These are phyloP conservation scores for Corynespora cassiicola DNA, from an alignment of 2,329 filamentous ascomycete species.

Conservation along the genomic window DNA sequence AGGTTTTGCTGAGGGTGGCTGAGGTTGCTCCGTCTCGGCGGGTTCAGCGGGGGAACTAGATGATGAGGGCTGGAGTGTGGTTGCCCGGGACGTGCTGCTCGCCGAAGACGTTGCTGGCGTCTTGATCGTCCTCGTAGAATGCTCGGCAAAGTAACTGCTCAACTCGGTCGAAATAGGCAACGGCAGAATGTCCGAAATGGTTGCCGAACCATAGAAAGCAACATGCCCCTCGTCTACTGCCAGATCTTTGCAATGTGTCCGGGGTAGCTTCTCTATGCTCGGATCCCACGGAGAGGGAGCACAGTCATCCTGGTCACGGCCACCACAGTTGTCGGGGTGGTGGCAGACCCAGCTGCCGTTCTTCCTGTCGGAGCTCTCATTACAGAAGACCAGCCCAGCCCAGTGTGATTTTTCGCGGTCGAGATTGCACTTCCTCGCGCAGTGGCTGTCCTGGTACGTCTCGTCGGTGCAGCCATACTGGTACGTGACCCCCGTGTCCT, in stretches of 20 bases:
- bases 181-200: conserved; percentile 6
- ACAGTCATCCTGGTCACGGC: not conserved
- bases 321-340: conserved; percentile 24
- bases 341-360: conserved; percentile 26
- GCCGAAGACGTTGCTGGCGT: not conserved
- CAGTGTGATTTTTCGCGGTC: conserved; percentile 17
- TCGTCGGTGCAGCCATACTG: conserved; percentile 28
- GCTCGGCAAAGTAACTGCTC: conserved; percentile 10
- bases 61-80: not conserved
- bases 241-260: conserved; percentile 11
- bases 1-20: not conserved
- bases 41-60: not conserved
- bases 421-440: conserved; percentile 24
- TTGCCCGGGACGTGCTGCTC: not conserved
- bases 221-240: conserved; percentile 3
- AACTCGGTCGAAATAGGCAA: conserved; percentile 7
- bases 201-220: conserved; percentile 8
- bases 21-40: not conserved
- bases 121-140: conserved; percentile 5
- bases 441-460: conserved; percentile 15
- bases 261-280: conserved; percentile 7
- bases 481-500: conserved; percentile 17
- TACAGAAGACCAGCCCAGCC: conserved; percentile 22
- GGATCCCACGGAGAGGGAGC: conserved; percentile 11
- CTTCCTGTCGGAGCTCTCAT: conserved; percentile 12